Evolutionary conservation across 495 filamentous ascomycete species (phyloP), one percentile per base, ranked within the genome.

Genomic region (Massariosphaeria phaeospora): DNA sequence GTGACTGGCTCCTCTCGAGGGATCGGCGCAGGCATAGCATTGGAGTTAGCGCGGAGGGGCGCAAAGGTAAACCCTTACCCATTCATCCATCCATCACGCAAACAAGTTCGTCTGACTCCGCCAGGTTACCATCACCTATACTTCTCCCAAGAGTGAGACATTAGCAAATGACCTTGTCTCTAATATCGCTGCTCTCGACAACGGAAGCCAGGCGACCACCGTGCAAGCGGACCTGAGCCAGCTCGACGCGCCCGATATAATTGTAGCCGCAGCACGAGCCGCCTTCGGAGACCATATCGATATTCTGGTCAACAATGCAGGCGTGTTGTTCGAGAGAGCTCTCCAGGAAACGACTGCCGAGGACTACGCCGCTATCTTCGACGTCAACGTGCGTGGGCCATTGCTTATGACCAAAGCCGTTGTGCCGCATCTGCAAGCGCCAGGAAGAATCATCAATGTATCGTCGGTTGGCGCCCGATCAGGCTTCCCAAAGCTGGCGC

Each of bases 361-460:
- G 17, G 66, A 70, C 33, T 75, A 65, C 53, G 64, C 63, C 9
- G 55, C 56, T 11, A 55, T 72, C 27, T 75, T 69, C 55, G 62
- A 72, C 52, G 41, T 73, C 27, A 77, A 77, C 50, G 69, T 77
- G 0, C 71, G 69, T 26, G 71, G 59, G 1, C 54, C 66, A 2
- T 46, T 71, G 8, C 59, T 78, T 40, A 66, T 78, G 59, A 57
- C 65, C 8, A 68, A 77, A 59, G 70, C 71, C 11, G 70, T 71
- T 9, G 56, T 78, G n/a, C 75, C 76, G 1, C 67, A 78, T 48
- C 60, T 82, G 17, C 70, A 66, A 21, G 21, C 47, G 3, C 68
- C 69, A 7, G 74, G 73, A 20, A 73, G 80, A 3, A 77, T 82
- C 52, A 76, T 83, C 61, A 81, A 79, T 64, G 69, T 82, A 20